Conservation (phyloP, 176 grass and related monocot genomes). For the Phyllostachys edulis region DNA sequence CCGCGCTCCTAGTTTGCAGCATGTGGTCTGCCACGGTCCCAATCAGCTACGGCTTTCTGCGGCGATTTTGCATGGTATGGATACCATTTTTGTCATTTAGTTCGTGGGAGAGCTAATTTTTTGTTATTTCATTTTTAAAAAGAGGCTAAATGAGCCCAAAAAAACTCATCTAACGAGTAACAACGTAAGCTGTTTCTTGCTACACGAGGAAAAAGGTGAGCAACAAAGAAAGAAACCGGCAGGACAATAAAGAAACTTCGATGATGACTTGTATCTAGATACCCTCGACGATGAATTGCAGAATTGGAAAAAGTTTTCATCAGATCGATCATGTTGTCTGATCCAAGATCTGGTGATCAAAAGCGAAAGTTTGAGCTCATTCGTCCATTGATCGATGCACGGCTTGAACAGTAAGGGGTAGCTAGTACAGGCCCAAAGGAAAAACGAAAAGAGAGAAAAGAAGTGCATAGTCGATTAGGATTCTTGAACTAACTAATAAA, state of each 20-base stretch:
- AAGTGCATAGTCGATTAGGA: neutral
- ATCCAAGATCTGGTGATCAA: slow-evolving; percentile 5
- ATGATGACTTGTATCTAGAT: neutral
- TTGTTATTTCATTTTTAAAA: no score
- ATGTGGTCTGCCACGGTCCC: no score
- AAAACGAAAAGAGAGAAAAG: neutral
- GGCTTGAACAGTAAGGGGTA: neutral
- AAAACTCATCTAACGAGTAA: no score
- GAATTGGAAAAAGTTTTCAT: neutral
- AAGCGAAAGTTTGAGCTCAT: neutral
- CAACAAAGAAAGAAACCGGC: no score
- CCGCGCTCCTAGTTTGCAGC: no score
- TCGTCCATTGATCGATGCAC: neutral
- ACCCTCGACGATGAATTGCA: neutral
- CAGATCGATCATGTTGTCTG: neutral
- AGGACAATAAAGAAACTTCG: neutral
- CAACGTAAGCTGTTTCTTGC: neutral
- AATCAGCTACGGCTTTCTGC: no score
- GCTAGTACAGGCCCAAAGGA: neutral
- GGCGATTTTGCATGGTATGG: no score
- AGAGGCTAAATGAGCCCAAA: no score
- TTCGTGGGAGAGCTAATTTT: no score
- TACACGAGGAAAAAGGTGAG: neutral
- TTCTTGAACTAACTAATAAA: neutral
- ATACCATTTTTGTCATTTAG: no score